Conservation (phyloP, 345 rosid genomes). For the Raphanus sativus region DNA sequence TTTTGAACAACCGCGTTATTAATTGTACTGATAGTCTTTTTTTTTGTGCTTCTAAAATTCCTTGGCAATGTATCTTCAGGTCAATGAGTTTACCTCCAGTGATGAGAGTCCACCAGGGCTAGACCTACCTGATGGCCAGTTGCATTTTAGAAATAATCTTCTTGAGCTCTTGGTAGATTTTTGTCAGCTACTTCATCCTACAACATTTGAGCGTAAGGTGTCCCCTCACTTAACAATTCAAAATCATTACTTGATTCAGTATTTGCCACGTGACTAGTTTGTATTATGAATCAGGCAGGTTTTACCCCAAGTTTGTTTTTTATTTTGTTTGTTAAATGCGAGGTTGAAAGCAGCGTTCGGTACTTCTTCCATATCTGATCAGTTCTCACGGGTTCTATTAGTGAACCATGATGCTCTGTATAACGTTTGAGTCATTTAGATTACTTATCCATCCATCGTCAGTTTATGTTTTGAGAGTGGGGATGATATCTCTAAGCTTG, state of each 20-base stretch:
- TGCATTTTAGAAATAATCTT: slow-evolving; percentile 81
- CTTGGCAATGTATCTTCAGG: slow-evolving; percentile 50
- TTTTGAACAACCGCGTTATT: neutral
- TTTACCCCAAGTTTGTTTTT: neutral
- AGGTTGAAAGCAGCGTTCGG: neutral
- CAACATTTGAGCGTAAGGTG: slow-evolving; percentile 74
- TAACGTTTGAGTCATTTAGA: neutral
- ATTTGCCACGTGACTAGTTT: neutral
- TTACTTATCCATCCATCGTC: neutral
- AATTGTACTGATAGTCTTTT: slow-evolving; percentile 11
- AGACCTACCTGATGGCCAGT: slow-evolving; percentile 84
- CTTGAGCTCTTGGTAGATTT: slow-evolving; percentile 86
- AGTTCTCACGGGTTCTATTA: neutral
- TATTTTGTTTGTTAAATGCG: neutral
- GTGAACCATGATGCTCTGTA: slow-evolving; percentile 5
- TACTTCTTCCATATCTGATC: neutral
- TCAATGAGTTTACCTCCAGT: slow-evolving; percentile 67
- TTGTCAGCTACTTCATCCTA: slow-evolving; percentile 75
- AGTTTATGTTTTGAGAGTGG: neutral
- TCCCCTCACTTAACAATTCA: slow-evolving; percentile 32
- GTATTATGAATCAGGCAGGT: neutral
- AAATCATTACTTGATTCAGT: neutral
- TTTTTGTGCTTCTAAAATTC: slow-evolving; percentile 24
- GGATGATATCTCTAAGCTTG: slow-evolving; percentile 4
- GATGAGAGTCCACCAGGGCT: slow-evolving; percentile 51